phyloP scores from a whole-genome alignment of 2,329 filamentous ascomycete genomes.

The Cladobotryum protrusum region DNA sequence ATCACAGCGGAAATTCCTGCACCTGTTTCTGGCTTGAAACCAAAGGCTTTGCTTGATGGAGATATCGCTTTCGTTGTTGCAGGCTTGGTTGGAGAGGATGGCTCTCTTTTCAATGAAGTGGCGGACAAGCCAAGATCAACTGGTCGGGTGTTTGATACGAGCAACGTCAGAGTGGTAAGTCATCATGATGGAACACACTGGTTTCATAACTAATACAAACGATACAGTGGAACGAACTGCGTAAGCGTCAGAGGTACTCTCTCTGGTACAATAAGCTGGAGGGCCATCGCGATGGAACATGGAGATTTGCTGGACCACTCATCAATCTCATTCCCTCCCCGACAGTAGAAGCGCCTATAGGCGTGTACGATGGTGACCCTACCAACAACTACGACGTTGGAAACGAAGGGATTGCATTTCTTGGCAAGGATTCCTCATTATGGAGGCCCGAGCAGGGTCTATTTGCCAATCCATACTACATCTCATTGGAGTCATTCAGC shows the following conservation, averaged over 20 bases:
- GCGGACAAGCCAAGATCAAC: conserved; percentile 21
- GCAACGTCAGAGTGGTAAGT: conserved; percentile 28
- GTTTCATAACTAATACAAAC: too few relatives aligned
- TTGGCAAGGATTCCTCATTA: conserved; percentile 18
- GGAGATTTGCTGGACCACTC: conserved; percentile 24
- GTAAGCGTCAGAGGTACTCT: conserved; percentile 24
- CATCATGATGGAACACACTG: too few relatives aligned
- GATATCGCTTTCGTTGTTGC: conserved; percentile 30
- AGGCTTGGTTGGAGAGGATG: conserved; percentile 26
- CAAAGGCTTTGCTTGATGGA: conserved; percentile 28
- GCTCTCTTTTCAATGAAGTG: conserved; percentile 28
- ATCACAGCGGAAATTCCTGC: conserved; percentile 27
- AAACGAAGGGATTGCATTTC: conserved; percentile 29
- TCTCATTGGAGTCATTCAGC: conserved; percentile 27
- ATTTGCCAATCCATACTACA: conserved; percentile 25
- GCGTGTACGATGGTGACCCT: conserved; percentile 19
- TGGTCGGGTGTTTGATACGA: conserved; percentile 29
- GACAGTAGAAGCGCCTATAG: conserved; percentile 26
- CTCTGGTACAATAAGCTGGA: conserved; percentile 35
- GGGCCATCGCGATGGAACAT: conserved; percentile 17
- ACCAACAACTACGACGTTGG: conserved; percentile 27
- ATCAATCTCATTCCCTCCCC: conserved; percentile 27
- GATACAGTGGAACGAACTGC: conserved; percentile 27
- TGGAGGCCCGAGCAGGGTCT: conserved; percentile 9
- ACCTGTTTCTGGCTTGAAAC: conserved; percentile 26